Conservation (phyloP, 1,139 yeast species). For the Geotrichum cucujoidarum region DNA sequence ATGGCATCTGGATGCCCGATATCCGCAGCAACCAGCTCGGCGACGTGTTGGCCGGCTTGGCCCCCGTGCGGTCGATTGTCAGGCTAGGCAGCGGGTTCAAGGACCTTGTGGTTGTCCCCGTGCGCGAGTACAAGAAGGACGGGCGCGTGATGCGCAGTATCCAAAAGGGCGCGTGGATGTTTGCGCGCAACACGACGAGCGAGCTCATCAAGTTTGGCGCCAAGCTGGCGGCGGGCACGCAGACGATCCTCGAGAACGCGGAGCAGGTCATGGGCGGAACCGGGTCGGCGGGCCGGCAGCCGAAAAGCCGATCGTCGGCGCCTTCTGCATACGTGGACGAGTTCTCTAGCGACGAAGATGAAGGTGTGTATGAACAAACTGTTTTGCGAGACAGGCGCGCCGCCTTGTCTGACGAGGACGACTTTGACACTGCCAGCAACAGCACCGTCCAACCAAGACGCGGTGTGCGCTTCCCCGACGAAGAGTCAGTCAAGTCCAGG, state of each 20-base stretch:
- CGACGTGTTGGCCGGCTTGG: slow-evolving; percentile 76
- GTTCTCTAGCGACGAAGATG: slow-evolving; percentile 32
- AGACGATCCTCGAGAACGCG: slow-evolving; percentile 69
- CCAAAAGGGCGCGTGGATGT: slow-evolving; percentile 71
- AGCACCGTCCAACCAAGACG: slow-evolving; percentile 25
- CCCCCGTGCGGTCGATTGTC: slow-evolving; percentile 73
- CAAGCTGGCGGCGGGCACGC: slow-evolving; percentile 84
- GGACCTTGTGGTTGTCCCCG: slow-evolving; percentile 67
- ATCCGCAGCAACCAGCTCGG: slow-evolving; percentile 72
- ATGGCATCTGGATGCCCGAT: slow-evolving; percentile 79
- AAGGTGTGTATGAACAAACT: slow-evolving; percentile 22
- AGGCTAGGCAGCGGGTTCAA: slow-evolving; percentile 75
- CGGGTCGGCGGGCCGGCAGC: slow-evolving; percentile 44
- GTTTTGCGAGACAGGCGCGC: too few species aligned
- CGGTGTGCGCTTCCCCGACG: not conserved
- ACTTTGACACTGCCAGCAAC: slow-evolving; percentile 3
- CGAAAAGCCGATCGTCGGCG: not conserved
- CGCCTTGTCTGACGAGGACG: too few species aligned
- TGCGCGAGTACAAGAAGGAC: slow-evolving; percentile 67
- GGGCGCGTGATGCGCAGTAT: slow-evolving; percentile 65
- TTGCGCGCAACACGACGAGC: slow-evolving; percentile 74
- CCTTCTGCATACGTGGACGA: slow-evolving; percentile 28
- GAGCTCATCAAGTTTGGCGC: slow-evolving; percentile 81
- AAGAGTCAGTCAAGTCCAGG: slow-evolving; percentile 2
- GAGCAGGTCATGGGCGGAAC: slow-evolving; percentile 72